These are phyloP conservation scores for Phialophora macrospora DNA, from an alignment of 2,329 filamentous ascomycete genomes.

Conservation along the genomic window DNA sequence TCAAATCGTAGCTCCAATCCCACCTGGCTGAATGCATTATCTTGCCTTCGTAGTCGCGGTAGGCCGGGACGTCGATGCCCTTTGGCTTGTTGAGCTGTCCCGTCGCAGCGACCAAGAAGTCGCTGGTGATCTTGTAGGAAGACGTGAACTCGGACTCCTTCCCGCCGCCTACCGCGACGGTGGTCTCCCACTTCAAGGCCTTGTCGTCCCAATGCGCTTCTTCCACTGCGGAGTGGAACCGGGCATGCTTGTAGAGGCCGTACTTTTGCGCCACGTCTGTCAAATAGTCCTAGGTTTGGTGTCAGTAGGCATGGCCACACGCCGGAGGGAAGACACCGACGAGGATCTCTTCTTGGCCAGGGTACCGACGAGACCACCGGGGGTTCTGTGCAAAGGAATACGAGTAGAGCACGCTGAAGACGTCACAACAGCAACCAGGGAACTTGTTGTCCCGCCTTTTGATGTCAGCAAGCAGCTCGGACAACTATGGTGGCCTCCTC, in stretches of 20 bases:
- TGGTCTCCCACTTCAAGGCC: constrained; percentile 60
- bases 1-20: constrained; percentile 59
- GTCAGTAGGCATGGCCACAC: constrained; percentile 7
- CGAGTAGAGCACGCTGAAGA: constrained; percentile 61
- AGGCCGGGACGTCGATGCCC: constrained; percentile 41
- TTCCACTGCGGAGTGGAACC: constrained; percentile 62
- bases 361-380: constrained; percentile 63
- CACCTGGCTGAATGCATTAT: constrained; percentile 43
- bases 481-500: neutral
- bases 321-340: constrained; percentile 40
- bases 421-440: constrained; percentile 59
- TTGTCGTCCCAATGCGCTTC: constrained; percentile 61
- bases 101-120: constrained; percentile 63
- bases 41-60: constrained; percentile 41
- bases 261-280: constrained; percentile 42
- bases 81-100: constrained; percentile 63
- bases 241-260: constrained; percentile 59
- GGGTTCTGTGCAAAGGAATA: constrained; percentile 66
- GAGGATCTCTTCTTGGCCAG: constrained; percentile 65
- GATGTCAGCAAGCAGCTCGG: neutral
- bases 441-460: constrained; percentile 40
- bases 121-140: constrained; percentile 59
- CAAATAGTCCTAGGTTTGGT: constrained; percentile 55
- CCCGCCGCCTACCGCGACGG: constrained; percentile 55
- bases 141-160: constrained; percentile 63